Evolutionary conservation across 139 green algal genomes (phyloP).

Genomic region (Edaphochlamys debaryana): DNA sequence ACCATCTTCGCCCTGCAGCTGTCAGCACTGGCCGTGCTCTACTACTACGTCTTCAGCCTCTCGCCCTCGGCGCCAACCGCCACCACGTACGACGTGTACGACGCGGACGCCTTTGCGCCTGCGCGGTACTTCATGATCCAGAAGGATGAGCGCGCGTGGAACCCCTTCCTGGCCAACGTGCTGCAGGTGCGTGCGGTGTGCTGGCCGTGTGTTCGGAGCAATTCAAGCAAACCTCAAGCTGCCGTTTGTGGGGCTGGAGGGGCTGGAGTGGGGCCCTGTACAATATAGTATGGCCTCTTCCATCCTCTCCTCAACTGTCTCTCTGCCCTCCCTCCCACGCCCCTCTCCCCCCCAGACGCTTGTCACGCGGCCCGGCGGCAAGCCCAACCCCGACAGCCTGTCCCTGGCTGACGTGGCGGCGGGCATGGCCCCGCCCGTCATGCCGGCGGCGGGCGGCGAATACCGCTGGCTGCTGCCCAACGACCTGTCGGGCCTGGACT

Average conservation of each 20-base stretch:
- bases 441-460: conserved; percentile 34
- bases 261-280: neutral
- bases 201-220: no score
- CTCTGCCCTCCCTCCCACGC: neutral
- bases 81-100: conserved; percentile 52
- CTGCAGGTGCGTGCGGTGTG: no score
- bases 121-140: conserved; percentile 45
- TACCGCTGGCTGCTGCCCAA: conserved; percentile 53
- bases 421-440: neutral
- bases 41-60: conserved; percentile 49
- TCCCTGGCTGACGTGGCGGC: neutral
- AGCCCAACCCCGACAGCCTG: conserved; percentile 1
- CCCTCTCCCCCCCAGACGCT: no score
- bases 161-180: conserved; percentile 24
- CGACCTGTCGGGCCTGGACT: conserved; percentile 1
- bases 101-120: conserved; percentile 19
- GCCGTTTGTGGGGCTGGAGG: neutral
- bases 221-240: no score
- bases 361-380: neutral
- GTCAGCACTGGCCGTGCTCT: conserved; percentile 18
- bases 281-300: neutral
- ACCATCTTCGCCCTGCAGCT: conserved; percentile 25
- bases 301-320: neutral
- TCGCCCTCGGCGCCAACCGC: conserved; percentile 25
- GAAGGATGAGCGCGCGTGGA: conserved; percentile 30